These are phyloP conservation scores for Starmerella stellata DNA, from an alignment of 805 yeast species.

Conservation along the genomic window DNA sequence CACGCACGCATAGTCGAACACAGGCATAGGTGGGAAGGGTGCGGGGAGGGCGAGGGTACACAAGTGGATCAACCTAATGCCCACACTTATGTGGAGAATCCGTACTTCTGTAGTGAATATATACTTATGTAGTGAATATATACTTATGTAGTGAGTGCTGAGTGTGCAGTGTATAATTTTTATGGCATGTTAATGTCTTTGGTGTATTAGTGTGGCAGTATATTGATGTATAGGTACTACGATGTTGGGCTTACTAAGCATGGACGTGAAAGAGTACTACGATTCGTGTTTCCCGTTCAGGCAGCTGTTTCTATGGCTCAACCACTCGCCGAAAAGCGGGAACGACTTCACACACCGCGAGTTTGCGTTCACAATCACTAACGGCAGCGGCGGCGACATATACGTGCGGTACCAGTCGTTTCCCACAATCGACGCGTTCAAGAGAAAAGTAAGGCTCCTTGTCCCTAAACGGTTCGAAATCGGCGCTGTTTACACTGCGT, in stretches of 20 bases:
- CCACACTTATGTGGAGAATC: too few species aligned
- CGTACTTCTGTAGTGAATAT: too few species aligned
- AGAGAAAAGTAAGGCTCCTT: slow-evolving; percentile 49
- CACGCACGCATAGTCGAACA: slow-evolving; percentile 11
- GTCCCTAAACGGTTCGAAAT: slow-evolving; percentile 85
- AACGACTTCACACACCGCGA: slow-evolving; percentile 75
- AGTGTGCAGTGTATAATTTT: too few species aligned
- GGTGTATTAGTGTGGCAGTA: too few species aligned
- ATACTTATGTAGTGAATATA: too few species aligned
- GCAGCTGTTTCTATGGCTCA: slow-evolving; percentile 71
- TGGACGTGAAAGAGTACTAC: slow-evolving; percentile 17
- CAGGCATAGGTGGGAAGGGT: too few species aligned
- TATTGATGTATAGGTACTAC: too few species aligned
- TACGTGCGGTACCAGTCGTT: slow-evolving; percentile 81
- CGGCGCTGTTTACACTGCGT: slow-evolving; percentile 77
- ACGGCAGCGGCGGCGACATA: slow-evolving; percentile 24
- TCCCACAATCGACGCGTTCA: slow-evolving; percentile 48
- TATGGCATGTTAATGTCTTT: too few species aligned
- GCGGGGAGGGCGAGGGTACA: too few species aligned
- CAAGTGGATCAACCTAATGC: too few species aligned
- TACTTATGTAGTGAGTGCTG: too few species aligned
- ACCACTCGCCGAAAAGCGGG: slow-evolving; percentile 61
- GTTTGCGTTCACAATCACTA: slow-evolving; percentile 71
- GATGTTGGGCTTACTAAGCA: background rate
- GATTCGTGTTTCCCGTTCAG: slow-evolving; percentile 48